Conservation (phyloP, 495 filamentous ascomycete genomes). For the Xylaria venustula region DNA sequence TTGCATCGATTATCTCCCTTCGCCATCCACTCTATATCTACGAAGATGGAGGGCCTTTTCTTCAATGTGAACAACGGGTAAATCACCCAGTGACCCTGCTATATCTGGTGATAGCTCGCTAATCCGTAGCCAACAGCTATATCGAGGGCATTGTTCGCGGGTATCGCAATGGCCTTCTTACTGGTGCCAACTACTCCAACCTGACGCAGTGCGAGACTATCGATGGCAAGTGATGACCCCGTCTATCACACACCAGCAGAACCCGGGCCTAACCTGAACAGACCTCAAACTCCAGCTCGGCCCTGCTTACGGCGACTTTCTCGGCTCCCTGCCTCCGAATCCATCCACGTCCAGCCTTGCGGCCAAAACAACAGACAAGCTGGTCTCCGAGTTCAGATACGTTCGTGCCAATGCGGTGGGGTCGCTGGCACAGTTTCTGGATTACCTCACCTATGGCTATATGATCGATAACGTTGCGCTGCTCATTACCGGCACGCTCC, state of each 20-base stretch:
- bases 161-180: constrained; percentile 93
- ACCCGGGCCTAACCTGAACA: constrained; percentile 36
- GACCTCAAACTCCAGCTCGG: constrained; percentile 97
- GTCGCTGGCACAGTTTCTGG: constrained; percentile 87
- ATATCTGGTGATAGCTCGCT: constrained; percentile 10
- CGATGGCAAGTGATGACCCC: constrained; percentile 63
- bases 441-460: constrained; percentile 97
- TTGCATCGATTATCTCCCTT: constrained; percentile 31
- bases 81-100: constrained; percentile 18
- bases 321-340: constrained; percentile 90
- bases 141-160: constrained; percentile 96
- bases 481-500: constrained; percentile 95
- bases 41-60: constrained; percentile 87
- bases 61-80: constrained; percentile 96
- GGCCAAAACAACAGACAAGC: constrained; percentile 93
- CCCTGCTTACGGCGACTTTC: constrained; percentile 96
- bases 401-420: constrained; percentile 88
- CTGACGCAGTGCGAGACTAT: constrained; percentile 98
- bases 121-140: constrained; percentile 59
- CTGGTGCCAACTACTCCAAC: constrained; percentile 87
- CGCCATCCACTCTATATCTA: constrained; percentile 14
- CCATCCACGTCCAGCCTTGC: constrained; percentile 94
- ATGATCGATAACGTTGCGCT: constrained; percentile 99
- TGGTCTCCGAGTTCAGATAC: constrained; percentile 96
- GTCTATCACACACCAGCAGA: background rate